A percentile compares a stretch with the other conserved stretches of the same genome.
Conservation (phyloP, 345 rosid genomes). For the Populus ilicifolia region DNA sequence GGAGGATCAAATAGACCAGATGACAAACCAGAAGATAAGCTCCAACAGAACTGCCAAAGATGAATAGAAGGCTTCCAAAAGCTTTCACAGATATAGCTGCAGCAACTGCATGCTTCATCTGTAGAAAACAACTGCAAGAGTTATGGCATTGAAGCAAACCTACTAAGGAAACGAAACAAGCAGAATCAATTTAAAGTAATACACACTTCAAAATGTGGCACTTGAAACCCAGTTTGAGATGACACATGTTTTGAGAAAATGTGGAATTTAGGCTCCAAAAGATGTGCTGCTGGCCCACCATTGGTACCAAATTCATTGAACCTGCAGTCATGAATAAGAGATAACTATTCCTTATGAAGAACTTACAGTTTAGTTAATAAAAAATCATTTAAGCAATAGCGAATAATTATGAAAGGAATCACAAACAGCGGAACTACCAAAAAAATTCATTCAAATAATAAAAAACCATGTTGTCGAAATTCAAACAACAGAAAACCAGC, state of each 20-base stretch:
- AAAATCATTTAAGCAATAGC: not conserved
- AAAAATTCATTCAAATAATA: not conserved
- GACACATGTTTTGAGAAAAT: slow-evolving; percentile 39
- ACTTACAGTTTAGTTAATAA: not conserved
- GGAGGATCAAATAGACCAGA: not conserved
- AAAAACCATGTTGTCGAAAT: not conserved
- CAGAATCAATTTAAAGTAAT: not conserved
- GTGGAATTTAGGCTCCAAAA: slow-evolving; percentile 41
- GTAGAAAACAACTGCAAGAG: not conserved
- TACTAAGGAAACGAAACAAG: not conserved
- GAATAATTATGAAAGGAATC: not conserved
- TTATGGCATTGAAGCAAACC: not conserved
- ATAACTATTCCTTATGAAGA: not conserved
- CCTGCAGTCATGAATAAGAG: slow-evolving; percentile 27
- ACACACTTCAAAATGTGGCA: slow-evolving; percentile 49
- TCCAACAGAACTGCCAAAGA: slow-evolving; percentile 62
- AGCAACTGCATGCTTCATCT: slow-evolving; percentile 47
- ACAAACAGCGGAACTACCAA: not conserved
- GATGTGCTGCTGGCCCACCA: slow-evolving; percentile 56
- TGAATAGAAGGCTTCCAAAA: slow-evolving; percentile 60
- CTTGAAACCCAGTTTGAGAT: slow-evolving; percentile 45
- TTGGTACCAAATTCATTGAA: slow-evolving; percentile 57
- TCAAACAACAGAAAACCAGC: not conserved
- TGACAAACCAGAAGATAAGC: slow-evolving; percentile 66
- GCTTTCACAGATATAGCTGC: slow-evolving; percentile 59